Evolutionary conservation across 1,284 basidiomycete species (phyloP), one percentile per base, ranked within the genome.

Genomic region (Inonotus obliquus): DNA sequence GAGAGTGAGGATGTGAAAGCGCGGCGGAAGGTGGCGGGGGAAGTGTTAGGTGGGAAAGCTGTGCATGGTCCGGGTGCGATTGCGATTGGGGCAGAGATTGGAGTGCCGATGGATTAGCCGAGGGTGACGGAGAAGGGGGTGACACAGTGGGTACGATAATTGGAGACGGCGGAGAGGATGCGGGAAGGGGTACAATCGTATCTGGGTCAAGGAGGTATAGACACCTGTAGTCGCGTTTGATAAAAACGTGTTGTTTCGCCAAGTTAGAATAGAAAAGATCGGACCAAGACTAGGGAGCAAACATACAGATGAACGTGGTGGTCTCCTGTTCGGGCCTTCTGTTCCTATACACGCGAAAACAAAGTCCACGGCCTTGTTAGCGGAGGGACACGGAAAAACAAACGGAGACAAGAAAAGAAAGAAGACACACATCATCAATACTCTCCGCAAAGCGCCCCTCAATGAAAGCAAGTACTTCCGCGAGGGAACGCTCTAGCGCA

Each of bases 281-380:
- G 41, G 41, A 44, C 41, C 41, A 61, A 41, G 48, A 56, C 41
- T 49, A 59, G 63, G 58, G 66, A 64, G 62, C 49, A 63, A 45
- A 84, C 89, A 69, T 73, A 92, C 89, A 93, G 75, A 76, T 92
- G 88, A 63, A 92, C 81, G 76, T 87, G 87, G 70, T 87, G 81
- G 76, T 90, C 85, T 14, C 62, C 62, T 11, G 66, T 67, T 32
- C 69, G 61, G 23, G 69, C 67, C 64, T 69, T 70, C 54, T 61
- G 61, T 64, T 72, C 70, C 70, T 70, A 49, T 17, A 56, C 19
- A 35, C 52, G 35, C 4, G 21, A 21, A 17, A 45, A n/a, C 17
- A 23, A 49, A 23, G 4, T 5, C n/a, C n/a, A 14, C 14, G 32
- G 14, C 17, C 27, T 27, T 17, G 49, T 52, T 32, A 52, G 51